These are phyloP conservation scores for Glaciozyma antarctica DNA, from an alignment of 768 basidiomycete species.

Conservation along the genomic window DNA sequence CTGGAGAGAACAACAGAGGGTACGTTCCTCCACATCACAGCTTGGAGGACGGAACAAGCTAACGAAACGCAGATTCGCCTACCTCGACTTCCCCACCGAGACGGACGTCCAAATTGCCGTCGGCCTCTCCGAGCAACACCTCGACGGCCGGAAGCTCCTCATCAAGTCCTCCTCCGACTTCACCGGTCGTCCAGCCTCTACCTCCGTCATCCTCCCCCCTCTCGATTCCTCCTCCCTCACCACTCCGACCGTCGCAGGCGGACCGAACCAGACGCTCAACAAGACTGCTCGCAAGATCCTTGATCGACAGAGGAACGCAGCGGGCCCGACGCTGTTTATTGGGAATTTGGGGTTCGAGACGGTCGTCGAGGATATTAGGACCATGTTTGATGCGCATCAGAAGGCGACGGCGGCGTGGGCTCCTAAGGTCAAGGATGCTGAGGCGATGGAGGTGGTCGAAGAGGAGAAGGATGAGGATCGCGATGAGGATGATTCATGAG, in stretches of 20 bases:
- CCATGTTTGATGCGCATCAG: constrained; percentile 63
- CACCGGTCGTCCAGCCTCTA: constrained; percentile 27
- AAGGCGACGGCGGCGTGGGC: constrained; percentile 32
- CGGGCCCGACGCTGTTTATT: constrained; percentile 77
- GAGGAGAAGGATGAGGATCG: constrained; percentile 28
- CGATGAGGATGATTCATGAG: constrained; percentile 30
- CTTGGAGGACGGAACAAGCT: too few relatives aligned
- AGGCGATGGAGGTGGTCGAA: constrained; percentile 26
- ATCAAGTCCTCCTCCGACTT: constrained; percentile 74
- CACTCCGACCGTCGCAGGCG: constrained; percentile 47
- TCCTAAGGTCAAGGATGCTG: constrained; percentile 36
- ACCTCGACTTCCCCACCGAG: constrained; percentile 78
- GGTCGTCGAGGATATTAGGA: constrained; percentile 57
- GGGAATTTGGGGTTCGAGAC: constrained; percentile 90
- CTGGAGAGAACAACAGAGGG: constrained; percentile 67
- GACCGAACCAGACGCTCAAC: constrained; percentile 42
- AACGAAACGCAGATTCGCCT: constrained; percentile 63
- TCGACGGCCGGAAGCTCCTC: constrained; percentile 76
- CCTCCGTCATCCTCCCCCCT: background rate
- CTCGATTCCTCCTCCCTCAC: constrained; percentile 49
- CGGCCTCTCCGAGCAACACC: constrained; percentile 63
- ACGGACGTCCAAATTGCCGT: constrained; percentile 70
- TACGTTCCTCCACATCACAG: constrained; percentile 34
- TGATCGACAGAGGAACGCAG: constrained; percentile 64
- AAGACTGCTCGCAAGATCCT: constrained; percentile 55